These are phyloP conservation scores for Daldinia eschscholtzii DNA, from an alignment of 2,329 filamentous ascomycete species.

Conservation along the genomic window DNA sequence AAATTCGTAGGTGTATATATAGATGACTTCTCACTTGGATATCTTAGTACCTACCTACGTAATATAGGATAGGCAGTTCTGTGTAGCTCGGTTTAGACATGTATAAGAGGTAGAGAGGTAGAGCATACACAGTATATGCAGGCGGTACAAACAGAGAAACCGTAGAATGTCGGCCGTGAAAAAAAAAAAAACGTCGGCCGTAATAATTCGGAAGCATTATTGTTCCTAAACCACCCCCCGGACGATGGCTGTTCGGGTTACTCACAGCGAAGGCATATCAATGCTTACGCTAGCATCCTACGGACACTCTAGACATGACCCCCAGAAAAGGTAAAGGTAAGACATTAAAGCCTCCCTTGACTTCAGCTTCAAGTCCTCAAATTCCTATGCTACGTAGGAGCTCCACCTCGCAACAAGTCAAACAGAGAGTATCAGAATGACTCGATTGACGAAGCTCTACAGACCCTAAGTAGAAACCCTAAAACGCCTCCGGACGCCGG, in stretches of 20 bases:
- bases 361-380: not conserved
- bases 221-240: not conserved
- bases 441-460: slow-evolving; percentile 42
- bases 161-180: not conserved
- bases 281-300: slow-evolving; percentile 16
- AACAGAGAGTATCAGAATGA: slow-evolving; percentile 25
- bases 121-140: not conserved
- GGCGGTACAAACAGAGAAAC: not conserved
- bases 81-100: no score
- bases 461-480: slow-evolving; percentile 44
- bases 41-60: not conserved
- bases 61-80: not conserved
- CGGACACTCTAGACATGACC: not conserved
- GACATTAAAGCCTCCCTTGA: not conserved
- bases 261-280: not conserved
- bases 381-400: slow-evolving; percentile 11
- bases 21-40: not conserved
- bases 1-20: not conserved
- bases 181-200: not conserved
- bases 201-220: not conserved
- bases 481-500: slow-evolving; percentile 52
- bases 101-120: no score
- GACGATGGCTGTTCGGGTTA: not conserved
- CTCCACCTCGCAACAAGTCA: not conserved
- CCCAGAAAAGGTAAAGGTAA: not conserved